Evolutionary conservation across 495 filamentous ascomycete genomes (phyloP).

Genomic region (Daldinia decipiens): DNA sequence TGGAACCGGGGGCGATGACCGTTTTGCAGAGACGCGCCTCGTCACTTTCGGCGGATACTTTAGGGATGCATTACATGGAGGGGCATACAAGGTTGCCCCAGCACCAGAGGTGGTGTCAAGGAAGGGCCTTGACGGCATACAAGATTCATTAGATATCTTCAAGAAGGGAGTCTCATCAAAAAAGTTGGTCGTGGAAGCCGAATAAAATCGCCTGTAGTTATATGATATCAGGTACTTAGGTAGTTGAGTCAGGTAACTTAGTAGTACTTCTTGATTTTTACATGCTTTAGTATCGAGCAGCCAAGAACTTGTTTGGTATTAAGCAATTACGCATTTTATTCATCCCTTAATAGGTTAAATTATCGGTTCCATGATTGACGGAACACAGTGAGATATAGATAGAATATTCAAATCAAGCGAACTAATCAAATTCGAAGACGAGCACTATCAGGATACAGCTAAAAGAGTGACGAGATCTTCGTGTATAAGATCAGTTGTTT

Average conservation of each 20-base stretch:
- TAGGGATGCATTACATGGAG: constrained; percentile 11
- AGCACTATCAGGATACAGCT: not conserved
- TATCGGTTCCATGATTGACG: not conserved
- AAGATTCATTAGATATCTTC: not conserved
- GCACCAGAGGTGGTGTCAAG: not conserved
- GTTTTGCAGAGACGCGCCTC: constrained; percentile 16
- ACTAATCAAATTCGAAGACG: not conserved
- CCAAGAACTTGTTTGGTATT: not conserved
- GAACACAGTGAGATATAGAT: not conserved
- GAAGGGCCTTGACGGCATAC: not conserved
- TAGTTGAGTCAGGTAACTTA: too few species aligned
- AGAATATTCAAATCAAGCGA: too few species aligned
- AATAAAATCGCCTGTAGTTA: not conserved
- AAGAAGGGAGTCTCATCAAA: not conserved
- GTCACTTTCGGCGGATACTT: constrained; percentile 25
- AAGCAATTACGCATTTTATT: not conserved
- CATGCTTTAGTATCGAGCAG: not conserved
- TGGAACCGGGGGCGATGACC: not conserved
- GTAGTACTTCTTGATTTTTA: too few species aligned
- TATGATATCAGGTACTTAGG: too few species aligned
- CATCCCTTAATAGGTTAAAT: not conserved
- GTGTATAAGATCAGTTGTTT: not conserved
- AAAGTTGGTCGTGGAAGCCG: not conserved
- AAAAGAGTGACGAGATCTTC: not conserved
- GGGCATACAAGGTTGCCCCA: constrained; percentile 7